Percentiles rank a stretch among this genome's conserved stretches.
Conservation (phyloP, 179 eudicot genomes). For the Dionaea muscipula region DNA sequence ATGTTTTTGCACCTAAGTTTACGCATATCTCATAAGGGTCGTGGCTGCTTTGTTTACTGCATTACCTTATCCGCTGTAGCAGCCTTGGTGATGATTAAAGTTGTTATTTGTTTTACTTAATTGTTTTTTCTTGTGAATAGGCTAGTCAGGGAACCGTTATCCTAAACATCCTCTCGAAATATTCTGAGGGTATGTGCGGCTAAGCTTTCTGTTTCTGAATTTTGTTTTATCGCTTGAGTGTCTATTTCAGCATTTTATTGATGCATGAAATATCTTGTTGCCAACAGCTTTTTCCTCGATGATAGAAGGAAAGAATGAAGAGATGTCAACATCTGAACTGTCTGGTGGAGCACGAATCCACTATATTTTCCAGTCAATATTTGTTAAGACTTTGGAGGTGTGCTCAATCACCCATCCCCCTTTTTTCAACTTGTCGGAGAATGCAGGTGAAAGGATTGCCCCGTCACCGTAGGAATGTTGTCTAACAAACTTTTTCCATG, state of each 20-base stretch:
- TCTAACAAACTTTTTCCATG: no score
- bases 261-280: neutral
- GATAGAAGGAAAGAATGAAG: conserved; percentile 75
- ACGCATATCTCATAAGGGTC: no score
- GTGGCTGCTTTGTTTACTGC: no score
- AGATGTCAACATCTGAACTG: conserved; percentile 68
- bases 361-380: conserved; percentile 66
- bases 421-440: neutral
- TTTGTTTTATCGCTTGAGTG: no score
- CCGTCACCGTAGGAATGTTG: no score
- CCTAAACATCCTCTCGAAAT: conserved; percentile 62
- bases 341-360: conserved; percentile 81
- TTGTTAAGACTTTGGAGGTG: conserved; percentile 74
- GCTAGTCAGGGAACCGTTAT: conserved; percentile 67
- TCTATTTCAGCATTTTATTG: neutral
- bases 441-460: neutral
- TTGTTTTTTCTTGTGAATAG: conserved; percentile 18
- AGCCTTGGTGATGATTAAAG: no score
- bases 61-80: no score
- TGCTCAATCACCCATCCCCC: neutral
- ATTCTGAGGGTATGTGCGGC: conserved; percentile 44
- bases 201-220: neutral
- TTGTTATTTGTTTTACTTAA: neutral
- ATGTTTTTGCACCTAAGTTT: no score
- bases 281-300: conserved; percentile 60